Percentiles rank a stretch among this genome's conserved stretches.
These are phyloP conservation scores for Coniferiporia weirii DNA, from an alignment of 1,284 basidiomycete species.

Conservation along the genomic window DNA sequence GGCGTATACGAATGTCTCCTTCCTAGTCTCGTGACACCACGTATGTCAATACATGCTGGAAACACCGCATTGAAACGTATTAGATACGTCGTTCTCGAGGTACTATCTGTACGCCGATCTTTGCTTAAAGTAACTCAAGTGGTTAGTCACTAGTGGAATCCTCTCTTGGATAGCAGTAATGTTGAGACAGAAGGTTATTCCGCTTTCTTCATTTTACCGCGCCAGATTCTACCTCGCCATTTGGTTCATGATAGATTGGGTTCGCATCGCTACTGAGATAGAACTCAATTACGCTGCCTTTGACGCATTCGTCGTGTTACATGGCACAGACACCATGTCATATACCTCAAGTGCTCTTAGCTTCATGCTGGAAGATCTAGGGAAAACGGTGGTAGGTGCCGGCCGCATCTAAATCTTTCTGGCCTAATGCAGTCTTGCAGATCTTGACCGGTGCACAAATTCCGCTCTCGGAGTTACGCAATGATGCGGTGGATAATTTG, in stretches of 20 bases:
- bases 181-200: constrained; percentile 67
- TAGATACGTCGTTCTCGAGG: constrained; percentile 77
- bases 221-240: constrained; percentile 15
- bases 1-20: constrained; percentile 64
- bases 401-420: not conserved
- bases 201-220: constrained; percentile 18
- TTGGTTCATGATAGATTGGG: constrained; percentile 62
- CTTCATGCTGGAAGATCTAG: constrained; percentile 86
- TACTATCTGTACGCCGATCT: constrained; percentile 24
- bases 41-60: constrained; percentile 56
- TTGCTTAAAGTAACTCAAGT: constrained; percentile 3
- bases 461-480: constrained; percentile 81
- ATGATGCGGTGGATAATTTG: constrained; percentile 87
- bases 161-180: constrained; percentile 84
- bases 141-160: constrained; percentile 60
- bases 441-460: constrained; percentile 92
- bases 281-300: constrained; percentile 82
- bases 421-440: constrained; percentile 28
- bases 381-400: constrained; percentile 73
- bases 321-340: constrained; percentile 93
- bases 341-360: constrained; percentile 85
- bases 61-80: constrained; percentile 54
- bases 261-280: constrained; percentile 84
- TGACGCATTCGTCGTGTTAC: constrained; percentile 87
- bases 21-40: constrained; percentile 73